These are phyloP conservation scores for Pascua sp. DNA, from an alignment of 1,284 basidiomycete species.

Conservation along the genomic window DNA sequence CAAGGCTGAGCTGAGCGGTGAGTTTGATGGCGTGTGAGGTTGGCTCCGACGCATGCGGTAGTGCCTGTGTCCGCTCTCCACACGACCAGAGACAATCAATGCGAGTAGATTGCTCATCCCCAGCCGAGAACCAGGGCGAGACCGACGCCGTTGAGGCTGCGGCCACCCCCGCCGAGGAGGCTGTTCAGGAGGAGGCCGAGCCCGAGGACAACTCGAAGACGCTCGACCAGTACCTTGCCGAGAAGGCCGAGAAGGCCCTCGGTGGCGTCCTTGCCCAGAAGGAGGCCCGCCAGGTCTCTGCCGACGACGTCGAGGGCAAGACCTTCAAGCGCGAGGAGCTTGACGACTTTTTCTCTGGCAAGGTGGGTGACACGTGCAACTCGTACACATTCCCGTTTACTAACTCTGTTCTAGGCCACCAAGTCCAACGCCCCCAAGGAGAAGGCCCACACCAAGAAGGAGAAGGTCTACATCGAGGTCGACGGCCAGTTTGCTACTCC, in stretches of 20 bases:
- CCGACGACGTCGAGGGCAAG: conserved; percentile 34
- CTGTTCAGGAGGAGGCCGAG: conserved; percentile 57
- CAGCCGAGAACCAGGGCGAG: conserved; percentile 52
- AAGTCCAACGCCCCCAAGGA: conserved; percentile 27
- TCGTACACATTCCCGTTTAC: too few species aligned
- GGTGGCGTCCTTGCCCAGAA: conserved; percentile 26
- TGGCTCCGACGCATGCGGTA: too few species aligned
- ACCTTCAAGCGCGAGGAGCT: conserved; percentile 44
- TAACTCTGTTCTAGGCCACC: background rate
- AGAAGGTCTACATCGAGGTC: conserved; percentile 50
- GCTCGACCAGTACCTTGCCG: conserved; percentile 51
- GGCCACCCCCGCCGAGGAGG: conserved; percentile 41
- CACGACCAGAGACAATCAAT: too few species aligned
- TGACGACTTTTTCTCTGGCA: conserved; percentile 49
- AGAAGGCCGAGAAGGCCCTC: conserved; percentile 40
- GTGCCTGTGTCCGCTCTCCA: background rate
- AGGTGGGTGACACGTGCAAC: conserved; percentile 36
- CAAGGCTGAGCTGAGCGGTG: conserved; percentile 66
- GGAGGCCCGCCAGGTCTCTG: conserved; percentile 32
- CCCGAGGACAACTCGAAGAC: conserved; percentile 83
- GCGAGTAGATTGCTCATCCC: conserved; percentile 31
- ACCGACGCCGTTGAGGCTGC: conserved; percentile 36
- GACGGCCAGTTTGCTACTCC: conserved; percentile 49
- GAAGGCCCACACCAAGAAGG: conserved; percentile 41
- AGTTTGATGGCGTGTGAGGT: conserved; percentile 15